Percentiles rank a stretch among this genome's conserved stretches.
These are phyloP conservation scores for Candida quercuum DNA, from an alignment of 805 yeast species.

Conservation along the genomic window DNA sequence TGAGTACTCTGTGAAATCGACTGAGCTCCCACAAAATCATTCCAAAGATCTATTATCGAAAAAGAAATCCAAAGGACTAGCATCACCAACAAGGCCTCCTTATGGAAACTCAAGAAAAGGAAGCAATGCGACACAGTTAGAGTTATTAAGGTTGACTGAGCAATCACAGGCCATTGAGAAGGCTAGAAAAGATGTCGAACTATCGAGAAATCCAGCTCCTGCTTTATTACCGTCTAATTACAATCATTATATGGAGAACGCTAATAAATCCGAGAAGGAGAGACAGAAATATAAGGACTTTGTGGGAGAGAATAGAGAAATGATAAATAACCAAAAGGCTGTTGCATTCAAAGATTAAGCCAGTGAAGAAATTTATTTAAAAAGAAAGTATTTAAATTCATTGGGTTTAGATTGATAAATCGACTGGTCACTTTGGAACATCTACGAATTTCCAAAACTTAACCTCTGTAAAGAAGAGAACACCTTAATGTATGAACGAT, in stretches of 20 bases:
- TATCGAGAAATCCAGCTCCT: constrained; percentile 7
- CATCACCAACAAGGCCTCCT: neutral
- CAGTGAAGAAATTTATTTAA: no score
- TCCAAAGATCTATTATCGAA: neutral
- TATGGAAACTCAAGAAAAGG: constrained; percentile 5
- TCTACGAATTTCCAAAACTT: no score
- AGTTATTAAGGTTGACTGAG: constrained; percentile 15
- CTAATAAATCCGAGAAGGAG: constrained; percentile 13
- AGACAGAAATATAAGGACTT: constrained; percentile 12
- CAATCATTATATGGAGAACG: constrained; percentile 18
- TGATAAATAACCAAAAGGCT: neutral
- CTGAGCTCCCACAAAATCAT: neutral
- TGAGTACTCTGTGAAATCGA: neutral
- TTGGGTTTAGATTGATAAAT: no score
- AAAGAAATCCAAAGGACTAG: constrained; percentile 3
- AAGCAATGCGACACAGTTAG: constrained; percentile 6
- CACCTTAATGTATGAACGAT: no score
- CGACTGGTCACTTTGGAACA: no score
- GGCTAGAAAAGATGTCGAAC: constrained; percentile 6
- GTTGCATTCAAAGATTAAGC: no score
- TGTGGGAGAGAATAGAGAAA: constrained; percentile 11
- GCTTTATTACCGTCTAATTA: constrained; percentile 7
- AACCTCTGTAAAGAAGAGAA: no score
- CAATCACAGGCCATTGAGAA: constrained; percentile 14
- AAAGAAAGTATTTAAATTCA: no score